Evolutionary conservation across 495 filamentous ascomycete genomes (phyloP).

Genomic region (Trichocladium uniseriatum): DNA sequence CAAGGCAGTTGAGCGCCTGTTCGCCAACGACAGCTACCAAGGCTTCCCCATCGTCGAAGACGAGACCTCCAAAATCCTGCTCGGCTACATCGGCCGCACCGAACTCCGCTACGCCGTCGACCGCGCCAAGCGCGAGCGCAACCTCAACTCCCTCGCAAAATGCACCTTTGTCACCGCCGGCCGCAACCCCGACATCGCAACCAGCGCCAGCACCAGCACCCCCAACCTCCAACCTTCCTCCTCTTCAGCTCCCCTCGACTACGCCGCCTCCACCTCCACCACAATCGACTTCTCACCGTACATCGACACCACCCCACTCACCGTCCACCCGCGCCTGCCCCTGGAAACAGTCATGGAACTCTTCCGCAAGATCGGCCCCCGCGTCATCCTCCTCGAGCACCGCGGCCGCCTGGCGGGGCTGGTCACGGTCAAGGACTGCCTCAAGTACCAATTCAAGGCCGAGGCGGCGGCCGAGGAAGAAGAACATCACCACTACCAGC

Average conservation of each 20-base stretch:
- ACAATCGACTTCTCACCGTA: conserved; percentile 78
- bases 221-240: conserved; percentile 23
- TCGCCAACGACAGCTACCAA: conserved; percentile 78
- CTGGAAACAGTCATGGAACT: conserved; percentile 98
- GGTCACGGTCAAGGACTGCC: conserved; percentile 93
- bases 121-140: conserved; percentile 65
- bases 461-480: conserved; percentile 69
- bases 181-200: conserved; percentile 26
- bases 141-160: conserved; percentile 51
- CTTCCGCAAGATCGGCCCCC: conserved; percentile 95
- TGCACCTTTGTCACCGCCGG: conserved; percentile 70
- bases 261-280: conserved; percentile 36
- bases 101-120: conserved; percentile 92
- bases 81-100: conserved; percentile 92
- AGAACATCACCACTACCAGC: conserved; percentile 32
- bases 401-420: conserved; percentile 72
- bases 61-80: conserved; percentile 53
- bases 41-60: conserved; percentile 91
- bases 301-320: conserved; percentile 81
- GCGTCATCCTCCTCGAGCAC: conserved; percentile 89
- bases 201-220: too few species aligned
- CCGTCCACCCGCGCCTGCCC: conserved; percentile 83
- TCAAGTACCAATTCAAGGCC: conserved; percentile 96
- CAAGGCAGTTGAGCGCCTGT: conserved; percentile 59
- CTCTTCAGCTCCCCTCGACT: conserved; percentile 19